These are phyloP conservation scores for Podaxis mareebaensis DNA, from an alignment of 768 basidiomycete genomes.

Conservation along the genomic window DNA sequence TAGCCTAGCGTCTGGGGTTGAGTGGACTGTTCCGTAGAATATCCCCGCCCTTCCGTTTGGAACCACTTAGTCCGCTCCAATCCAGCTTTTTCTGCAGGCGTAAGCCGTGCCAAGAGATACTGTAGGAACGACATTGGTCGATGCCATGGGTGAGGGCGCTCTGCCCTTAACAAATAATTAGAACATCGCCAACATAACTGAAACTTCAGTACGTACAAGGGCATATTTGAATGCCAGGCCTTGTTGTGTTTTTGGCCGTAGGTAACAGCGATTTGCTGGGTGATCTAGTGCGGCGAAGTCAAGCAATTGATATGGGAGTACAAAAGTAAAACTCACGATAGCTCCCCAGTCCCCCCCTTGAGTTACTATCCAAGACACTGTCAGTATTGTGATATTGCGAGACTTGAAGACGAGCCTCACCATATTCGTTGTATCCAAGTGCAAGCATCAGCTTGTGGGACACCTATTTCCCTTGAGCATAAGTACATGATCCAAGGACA, in stretches of 20 bases:
- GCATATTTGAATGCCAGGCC: conserved; percentile 54
- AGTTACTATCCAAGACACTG: conserved; percentile 25
- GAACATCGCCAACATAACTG: not conserved
- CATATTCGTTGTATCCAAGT: conserved; percentile 49
- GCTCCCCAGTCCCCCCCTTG: conserved; percentile 30
- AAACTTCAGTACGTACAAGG: conserved; percentile 31
- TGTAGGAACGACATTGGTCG: conserved; percentile 27
- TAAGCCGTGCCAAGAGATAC: conserved; percentile 29
- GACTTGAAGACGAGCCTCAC: conserved; percentile 23
- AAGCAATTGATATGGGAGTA: too few species aligned
- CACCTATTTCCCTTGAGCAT: conserved; percentile 28
- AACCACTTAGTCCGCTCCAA: conserved; percentile 31
- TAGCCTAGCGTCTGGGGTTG: conserved; percentile 58
- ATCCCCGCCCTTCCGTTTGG: conserved; percentile 33
- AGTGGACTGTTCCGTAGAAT: conserved; percentile 41
- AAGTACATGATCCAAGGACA: not conserved
- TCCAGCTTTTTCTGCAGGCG: conserved; percentile 34
- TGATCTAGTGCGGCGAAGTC: conserved; percentile 22
- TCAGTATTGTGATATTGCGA: not conserved
- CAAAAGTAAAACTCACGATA: not conserved
- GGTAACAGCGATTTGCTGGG: conserved; percentile 26
- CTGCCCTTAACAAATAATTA: conserved; percentile 13
- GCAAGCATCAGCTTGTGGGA: conserved; percentile 50
- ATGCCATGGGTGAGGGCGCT: conserved; percentile 23
- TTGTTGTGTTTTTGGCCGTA: conserved; percentile 43